Percentiles rank a stretch among this genome's conserved stretches.
Conservation (phyloP, 768 basidiomycete genomes). For the Galerina sulciceps region DNA sequence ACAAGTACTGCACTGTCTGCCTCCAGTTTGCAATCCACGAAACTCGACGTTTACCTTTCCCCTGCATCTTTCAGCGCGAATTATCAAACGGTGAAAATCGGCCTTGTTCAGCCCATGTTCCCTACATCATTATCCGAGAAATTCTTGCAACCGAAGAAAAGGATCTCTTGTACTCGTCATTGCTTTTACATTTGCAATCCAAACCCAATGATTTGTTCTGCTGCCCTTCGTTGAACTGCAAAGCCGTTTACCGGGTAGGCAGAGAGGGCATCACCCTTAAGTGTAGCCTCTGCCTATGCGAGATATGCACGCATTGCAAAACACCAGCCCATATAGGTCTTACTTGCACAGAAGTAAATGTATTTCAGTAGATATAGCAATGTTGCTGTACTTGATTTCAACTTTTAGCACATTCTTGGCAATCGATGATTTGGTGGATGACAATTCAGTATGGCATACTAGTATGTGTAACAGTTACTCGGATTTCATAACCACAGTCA, state of each 20-base stretch:
- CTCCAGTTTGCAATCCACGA: slow-evolving; percentile 46
- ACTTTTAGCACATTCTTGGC: too few species aligned
- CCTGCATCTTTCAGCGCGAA: slow-evolving; percentile 38
- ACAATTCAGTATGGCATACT: too few species aligned
- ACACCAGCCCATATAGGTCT: slow-evolving; percentile 30
- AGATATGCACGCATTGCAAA: slow-evolving; percentile 32
- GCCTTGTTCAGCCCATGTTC: slow-evolving; percentile 38
- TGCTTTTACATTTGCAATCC: slow-evolving; percentile 45
- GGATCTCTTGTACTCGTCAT: slow-evolving; percentile 43
- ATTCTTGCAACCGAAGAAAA: slow-evolving; percentile 44
- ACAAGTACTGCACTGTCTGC: slow-evolving; percentile 56
- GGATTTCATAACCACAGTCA: background rate
- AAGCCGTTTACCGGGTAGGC: slow-evolving; percentile 44
- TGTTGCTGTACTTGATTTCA: background rate
- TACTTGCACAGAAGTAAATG: slow-evolving; percentile 19
- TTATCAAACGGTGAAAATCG: slow-evolving; percentile 10
- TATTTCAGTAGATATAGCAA: background rate
- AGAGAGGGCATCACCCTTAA: slow-evolving; percentile 26
- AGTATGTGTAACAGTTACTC: too few species aligned
- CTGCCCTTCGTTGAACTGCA: slow-evolving; percentile 58
- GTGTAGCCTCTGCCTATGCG: slow-evolving; percentile 28
- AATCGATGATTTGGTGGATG: too few species aligned
- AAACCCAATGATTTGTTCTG: slow-evolving; percentile 47
- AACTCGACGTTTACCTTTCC: slow-evolving; percentile 31
- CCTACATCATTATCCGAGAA: slow-evolving; percentile 41